Evolutionary conservation across 2,329 filamentous ascomycete species (phyloP).

Genomic region (Cercospora sesami): DNA sequence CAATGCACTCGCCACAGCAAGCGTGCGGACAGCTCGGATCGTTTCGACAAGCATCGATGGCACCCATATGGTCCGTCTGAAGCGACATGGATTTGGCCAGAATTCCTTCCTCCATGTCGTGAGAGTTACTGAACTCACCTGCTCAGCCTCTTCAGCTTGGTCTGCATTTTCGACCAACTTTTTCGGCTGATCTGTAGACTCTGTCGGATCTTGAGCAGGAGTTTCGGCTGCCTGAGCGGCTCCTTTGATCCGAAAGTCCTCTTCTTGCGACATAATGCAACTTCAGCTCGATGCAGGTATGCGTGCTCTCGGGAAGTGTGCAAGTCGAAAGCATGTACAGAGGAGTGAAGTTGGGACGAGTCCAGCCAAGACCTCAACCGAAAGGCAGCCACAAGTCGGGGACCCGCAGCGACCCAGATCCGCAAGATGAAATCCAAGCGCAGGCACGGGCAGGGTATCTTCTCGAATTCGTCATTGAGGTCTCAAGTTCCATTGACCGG

Average conservation of each 20-base stretch:
- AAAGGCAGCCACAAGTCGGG: slow-evolving; percentile 13
- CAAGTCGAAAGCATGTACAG: neutral
- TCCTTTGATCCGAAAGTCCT: slow-evolving; percentile 30
- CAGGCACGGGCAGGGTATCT: neutral
- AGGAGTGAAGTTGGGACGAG: slow-evolving; percentile 15
- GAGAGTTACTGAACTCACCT: slow-evolving; percentile 25
- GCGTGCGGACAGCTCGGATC: neutral
- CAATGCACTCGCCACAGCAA: neutral
- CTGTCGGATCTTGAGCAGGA: slow-evolving; percentile 8
- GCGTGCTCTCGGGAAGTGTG: neutral
- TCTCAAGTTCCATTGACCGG: neutral
- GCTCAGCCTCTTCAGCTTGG: slow-evolving; percentile 21
- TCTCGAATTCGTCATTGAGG: neutral
- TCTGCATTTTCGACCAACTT: slow-evolving; percentile 16
- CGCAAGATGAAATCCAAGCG: neutral
- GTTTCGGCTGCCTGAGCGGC: slow-evolving; percentile 21
- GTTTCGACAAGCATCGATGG: neutral
- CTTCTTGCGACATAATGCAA: slow-evolving; percentile 25
- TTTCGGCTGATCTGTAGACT: slow-evolving; percentile 20
- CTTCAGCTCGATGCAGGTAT: neutral
- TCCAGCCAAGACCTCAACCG: slow-evolving; percentile 13
- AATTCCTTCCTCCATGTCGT: neutral
- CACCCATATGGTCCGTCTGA: neutral
- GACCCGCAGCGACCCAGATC: neutral
- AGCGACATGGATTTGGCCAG: neutral